Percentiles rank a stretch among this genome's conserved stretches.
Conservation (phyloP, 768 basidiomycete species). For the Trametes cingulata region DNA sequence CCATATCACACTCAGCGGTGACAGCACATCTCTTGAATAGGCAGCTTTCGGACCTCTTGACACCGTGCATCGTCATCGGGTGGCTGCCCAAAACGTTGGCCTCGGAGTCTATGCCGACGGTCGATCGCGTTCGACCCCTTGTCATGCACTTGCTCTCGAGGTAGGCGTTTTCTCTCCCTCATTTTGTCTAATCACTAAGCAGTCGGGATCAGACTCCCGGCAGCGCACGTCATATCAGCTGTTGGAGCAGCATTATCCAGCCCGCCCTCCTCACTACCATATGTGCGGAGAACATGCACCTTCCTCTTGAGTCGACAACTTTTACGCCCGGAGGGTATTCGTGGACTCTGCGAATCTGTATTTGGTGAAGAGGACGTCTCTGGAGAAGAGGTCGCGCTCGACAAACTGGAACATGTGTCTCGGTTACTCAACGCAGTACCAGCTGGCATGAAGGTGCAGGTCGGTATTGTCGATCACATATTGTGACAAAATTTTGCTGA, state of each 20-base stretch:
- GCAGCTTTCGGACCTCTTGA: slow-evolving; percentile 60
- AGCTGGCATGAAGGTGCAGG: slow-evolving; percentile 52
- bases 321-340: slow-evolving; percentile 67
- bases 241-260: slow-evolving; percentile 61
- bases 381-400: slow-evolving; percentile 54
- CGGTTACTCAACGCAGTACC: slow-evolving; percentile 66
- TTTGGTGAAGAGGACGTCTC: slow-evolving; percentile 60
- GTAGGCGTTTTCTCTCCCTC: slow-evolving; percentile 44
- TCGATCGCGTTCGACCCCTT: slow-evolving; percentile 50
- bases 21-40: slow-evolving; percentile 56
- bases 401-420: slow-evolving; percentile 75
- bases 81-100: slow-evolving; percentile 66
- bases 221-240: slow-evolving; percentile 64
- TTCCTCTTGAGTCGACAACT: slow-evolving; percentile 72
- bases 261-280: slow-evolving; percentile 40
- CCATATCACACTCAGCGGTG: slow-evolving; percentile 58
- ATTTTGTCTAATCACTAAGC: not conserved
- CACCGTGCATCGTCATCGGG: slow-evolving; percentile 61
- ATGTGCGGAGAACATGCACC: slow-evolving; percentile 60
- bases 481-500: not conserved
- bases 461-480: slow-evolving; percentile 32
- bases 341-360: slow-evolving; percentile 66
- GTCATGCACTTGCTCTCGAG: slow-evolving; percentile 59
- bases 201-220: slow-evolving; percentile 50
- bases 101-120: slow-evolving; percentile 38